Base-by-base conservation (phyloP, 1,284 basidiomycete species). In the Ceratobasidium theobromae region DNA sequence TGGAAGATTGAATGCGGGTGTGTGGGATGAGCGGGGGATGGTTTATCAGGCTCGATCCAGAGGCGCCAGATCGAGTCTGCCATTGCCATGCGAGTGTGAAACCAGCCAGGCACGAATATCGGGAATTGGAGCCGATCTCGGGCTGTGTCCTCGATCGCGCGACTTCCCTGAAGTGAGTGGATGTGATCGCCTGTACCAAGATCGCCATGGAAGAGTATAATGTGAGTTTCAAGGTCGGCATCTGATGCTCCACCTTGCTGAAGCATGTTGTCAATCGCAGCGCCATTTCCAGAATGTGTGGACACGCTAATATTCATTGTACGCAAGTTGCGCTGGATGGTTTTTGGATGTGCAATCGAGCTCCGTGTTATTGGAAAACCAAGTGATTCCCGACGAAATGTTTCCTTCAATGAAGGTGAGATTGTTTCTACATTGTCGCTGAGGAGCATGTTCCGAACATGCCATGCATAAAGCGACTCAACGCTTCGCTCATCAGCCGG, bases 61-160 rank as follows among this genome's bases (percentile, higher is more conserved):
- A 74, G 69, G 1, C 73, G 54, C 75, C 75, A 79, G 0, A 79
- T 64, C 0, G 77, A 74, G 68, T 79, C 76, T 0, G 73, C 74
- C 12, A 72, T 74, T 0, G 77, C 77, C 79, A 79, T 79, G 67
- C 77, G 76, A 30, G 76, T 66, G 45, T 80, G 78, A 53, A 80
- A 79, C 1, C 78, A 69, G 0, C 78, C 78, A 8, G 73, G 55
- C 0, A 77, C 68, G 55, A 73, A 75, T 5, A 78, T 70, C 0
- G 77, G 67, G 40, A 65, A 72, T 53, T 76, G 75, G 3, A 76
- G 66, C 0, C 67, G 68, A 2, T 58, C 41, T 9, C 4, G 2
- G 9, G 49, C 55, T 2, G 70, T 72, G 1, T 35, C 11, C 49
- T 78, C 76, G 1, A 71, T 69, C 1, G 68, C 32, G 1, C 77